Percentiles rank a stretch among this genome's conserved stretches.
Conservation (phyloP, 2,329 filamentous ascomycete genomes). For the Hypomyces rosellus region DNA sequence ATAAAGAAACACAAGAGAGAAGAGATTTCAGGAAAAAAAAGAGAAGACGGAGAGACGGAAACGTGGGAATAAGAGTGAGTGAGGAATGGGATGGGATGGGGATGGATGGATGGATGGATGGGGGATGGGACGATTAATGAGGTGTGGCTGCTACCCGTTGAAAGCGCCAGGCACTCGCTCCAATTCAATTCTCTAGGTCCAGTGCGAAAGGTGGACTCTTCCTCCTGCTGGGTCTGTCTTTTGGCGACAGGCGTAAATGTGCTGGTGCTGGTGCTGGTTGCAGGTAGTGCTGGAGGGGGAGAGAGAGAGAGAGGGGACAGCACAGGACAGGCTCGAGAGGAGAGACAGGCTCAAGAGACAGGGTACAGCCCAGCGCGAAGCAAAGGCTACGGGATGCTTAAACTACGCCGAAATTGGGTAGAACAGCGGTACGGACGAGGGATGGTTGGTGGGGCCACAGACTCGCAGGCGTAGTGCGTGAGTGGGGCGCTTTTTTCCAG, state of each 20-base stretch:
- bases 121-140: conserved; percentile 30
- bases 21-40: conserved; percentile 23
- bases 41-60: not conserved
- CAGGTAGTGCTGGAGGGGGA: not conserved
- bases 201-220: too few relatives aligned
- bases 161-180: conserved; percentile 1
- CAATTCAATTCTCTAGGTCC: too few relatives aligned
- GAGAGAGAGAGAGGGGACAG: not conserved
- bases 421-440: not conserved
- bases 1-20: conserved; percentile 21
- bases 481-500: too few relatives aligned
- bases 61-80: conserved; percentile 20
- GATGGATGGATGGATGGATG: conserved; percentile 24
- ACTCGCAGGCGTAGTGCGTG: too few relatives aligned
- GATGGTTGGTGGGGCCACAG: too few relatives aligned
- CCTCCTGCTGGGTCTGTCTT: too few relatives aligned
- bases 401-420: not conserved
- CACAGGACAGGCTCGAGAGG: not conserved
- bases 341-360: not conserved
- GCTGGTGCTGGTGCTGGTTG: too few relatives aligned
- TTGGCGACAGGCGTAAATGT: too few relatives aligned
- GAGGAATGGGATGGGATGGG: conserved; percentile 19
- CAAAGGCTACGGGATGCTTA: not conserved
- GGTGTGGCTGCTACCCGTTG: conserved; percentile 10
- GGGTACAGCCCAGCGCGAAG: not conserved